These are phyloP conservation scores for Bremia lactucae DNA, from an alignment of 352 stramenopile genomes.

Conservation along the genomic window DNA sequence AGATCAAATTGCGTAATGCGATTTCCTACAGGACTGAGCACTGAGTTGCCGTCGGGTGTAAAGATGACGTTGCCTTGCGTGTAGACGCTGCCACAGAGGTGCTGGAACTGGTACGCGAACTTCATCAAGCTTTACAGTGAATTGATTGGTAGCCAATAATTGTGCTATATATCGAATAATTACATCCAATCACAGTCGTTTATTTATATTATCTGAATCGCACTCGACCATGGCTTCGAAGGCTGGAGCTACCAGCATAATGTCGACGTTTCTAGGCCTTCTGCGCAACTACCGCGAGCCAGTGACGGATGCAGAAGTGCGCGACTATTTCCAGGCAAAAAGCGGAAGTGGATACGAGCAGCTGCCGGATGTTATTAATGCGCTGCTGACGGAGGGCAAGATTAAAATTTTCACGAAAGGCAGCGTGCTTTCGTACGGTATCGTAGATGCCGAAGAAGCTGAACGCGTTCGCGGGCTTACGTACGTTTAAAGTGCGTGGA, in stretches of 20 bases:
- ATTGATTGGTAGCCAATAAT: conserved; percentile 43
- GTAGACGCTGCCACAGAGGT: conserved; percentile 90
- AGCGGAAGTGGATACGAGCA: conserved; percentile 65
- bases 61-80: conserved; percentile 90
- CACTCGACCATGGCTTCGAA: conserved; percentile 18
- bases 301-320: conserved; percentile 70
- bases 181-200: conserved; percentile 30
- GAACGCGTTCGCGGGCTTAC: conserved; percentile 78
- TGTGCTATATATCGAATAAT: no score
- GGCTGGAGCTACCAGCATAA: conserved; percentile 26
- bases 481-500: conserved; percentile 24
- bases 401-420: conserved; percentile 87
- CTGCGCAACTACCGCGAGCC: conserved; percentile 73
- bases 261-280: conserved; percentile 63
- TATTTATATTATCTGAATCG: conserved; percentile 3
- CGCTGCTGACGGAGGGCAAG: conserved; percentile 73
- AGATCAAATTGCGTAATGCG: conserved; percentile 92
- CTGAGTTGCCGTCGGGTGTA: conserved; percentile 86
- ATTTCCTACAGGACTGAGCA: conserved; percentile 90
- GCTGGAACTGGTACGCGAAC: conserved; percentile 88
- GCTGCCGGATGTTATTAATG: conserved; percentile 74
- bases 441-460: conserved; percentile 74
- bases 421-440: conserved; percentile 72
- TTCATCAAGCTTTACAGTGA: conserved; percentile 40
- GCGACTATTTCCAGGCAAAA: conserved; percentile 63